Evolutionary conservation across 306 rosid genomes (phyloP).

Genomic region (Medicago lupulina): DNA sequence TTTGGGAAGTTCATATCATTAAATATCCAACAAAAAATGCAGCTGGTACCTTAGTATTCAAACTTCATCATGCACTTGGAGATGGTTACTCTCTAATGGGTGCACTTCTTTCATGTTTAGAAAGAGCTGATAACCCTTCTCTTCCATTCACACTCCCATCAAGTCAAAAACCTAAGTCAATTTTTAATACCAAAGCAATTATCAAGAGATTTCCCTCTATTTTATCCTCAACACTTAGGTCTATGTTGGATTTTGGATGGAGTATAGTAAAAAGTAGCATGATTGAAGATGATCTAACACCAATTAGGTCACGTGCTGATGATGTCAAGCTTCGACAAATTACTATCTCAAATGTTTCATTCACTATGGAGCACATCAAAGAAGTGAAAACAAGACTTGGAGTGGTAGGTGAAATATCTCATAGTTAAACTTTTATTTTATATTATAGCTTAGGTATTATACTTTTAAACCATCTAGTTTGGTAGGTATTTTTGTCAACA

Average conservation of each 20-base stretch:
- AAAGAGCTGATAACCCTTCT: conserved; percentile 54
- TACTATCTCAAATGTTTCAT: conserved; percentile 42
- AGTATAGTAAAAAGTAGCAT: conserved; percentile 47
- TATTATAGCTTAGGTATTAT: background rate
- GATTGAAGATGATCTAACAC: conserved; percentile 56
- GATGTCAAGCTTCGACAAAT: conserved; percentile 40
- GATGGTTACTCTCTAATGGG: conserved; percentile 71
- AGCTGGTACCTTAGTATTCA: conserved; percentile 51
- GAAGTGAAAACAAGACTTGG: conserved; percentile 48
- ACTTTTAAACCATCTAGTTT: background rate
- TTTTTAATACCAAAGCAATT: background rate
- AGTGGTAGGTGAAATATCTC: conserved; percentile 54
- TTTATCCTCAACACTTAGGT: conserved; percentile 21
- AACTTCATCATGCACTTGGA: conserved; percentile 66
- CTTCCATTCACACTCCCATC: conserved; percentile 64
- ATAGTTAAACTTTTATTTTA: background rate
- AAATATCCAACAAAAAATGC: conserved; percentile 58
- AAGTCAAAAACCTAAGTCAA: background rate
- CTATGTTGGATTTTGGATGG: conserved; percentile 51
- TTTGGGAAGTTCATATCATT: conserved; percentile 61
- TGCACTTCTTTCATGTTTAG: conserved; percentile 62
- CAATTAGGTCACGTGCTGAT: conserved; percentile 52
- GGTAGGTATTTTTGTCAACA: too few relatives aligned
- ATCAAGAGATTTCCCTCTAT: conserved; percentile 28
- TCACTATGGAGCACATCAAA: conserved; percentile 47